Conservation (phyloP, 108 stramenopile species). For the Asterionellopsis glacialis region DNA sequence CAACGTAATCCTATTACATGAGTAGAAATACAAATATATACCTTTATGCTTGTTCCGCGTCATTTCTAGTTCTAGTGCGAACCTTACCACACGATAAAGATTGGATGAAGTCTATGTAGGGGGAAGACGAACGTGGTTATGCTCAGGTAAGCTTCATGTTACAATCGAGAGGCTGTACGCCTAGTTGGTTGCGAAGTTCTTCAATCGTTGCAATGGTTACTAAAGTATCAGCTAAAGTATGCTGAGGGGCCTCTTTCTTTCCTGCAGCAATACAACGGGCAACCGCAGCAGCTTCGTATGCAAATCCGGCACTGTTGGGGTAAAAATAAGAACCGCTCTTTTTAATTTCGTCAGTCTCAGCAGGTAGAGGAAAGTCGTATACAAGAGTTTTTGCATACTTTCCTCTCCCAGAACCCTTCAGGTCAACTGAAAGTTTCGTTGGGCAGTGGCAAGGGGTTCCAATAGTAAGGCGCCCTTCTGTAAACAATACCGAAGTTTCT, state of each 20-base stretch:
- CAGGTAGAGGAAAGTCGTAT: conserved; percentile 53
- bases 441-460: conserved; percentile 75
- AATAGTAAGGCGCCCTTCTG: conserved; percentile 67
- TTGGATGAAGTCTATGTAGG: too few relatives aligned
- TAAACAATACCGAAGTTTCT: conserved; percentile 61
- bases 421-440: conserved; percentile 42
- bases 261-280: conserved; percentile 74
- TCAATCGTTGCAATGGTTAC: conserved; percentile 42
- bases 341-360: conserved; percentile 49
- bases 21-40: conserved; percentile 6
- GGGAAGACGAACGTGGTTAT: too few relatives aligned
- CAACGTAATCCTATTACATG: conserved; percentile 2
- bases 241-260: conserved; percentile 60
- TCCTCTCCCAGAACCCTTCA: conserved; percentile 51
- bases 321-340: conserved; percentile 69
- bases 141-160: background rate
- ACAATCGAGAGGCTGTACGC: conserved; percentile 27
- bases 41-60: background rate
- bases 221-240: conserved; percentile 49
- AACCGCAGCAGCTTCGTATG: conserved; percentile 81
- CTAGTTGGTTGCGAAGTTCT: conserved; percentile 54
- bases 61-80: too few relatives aligned
- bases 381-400: conserved; percentile 13
- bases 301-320: conserved; percentile 76
- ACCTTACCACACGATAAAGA: too few relatives aligned